Evolutionary conservation across 805 yeast genomes (phyloP).

Genomic region (Ogataea nitratoaversa): DNA sequence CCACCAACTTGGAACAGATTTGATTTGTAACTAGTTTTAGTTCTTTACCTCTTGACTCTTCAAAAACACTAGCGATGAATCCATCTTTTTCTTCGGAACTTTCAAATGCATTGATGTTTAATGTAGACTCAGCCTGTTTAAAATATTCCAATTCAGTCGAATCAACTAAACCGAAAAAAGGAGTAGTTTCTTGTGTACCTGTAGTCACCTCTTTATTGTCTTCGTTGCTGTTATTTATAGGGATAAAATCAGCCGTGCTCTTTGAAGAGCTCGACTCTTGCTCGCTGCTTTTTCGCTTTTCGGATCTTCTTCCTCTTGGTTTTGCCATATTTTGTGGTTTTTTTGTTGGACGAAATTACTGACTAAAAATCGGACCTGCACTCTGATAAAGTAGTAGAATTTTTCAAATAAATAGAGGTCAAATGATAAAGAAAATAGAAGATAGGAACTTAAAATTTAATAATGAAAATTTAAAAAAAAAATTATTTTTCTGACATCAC

Average conservation of each 20-base stretch:
- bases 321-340: slow-evolving; percentile 28
- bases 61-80: slow-evolving; percentile 73
- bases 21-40: slow-evolving; percentile 89
- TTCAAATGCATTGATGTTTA: slow-evolving; percentile 76
- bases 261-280: neutral
- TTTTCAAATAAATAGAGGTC: too few species aligned
- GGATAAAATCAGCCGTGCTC: neutral
- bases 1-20: slow-evolving; percentile 89
- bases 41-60: slow-evolving; percentile 86
- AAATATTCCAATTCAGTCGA: slow-evolving; percentile 84
- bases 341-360: too few species aligned
- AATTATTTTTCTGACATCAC: too few species aligned
- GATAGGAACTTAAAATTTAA: too few species aligned
- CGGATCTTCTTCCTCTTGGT: slow-evolving; percentile 32
- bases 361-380: too few species aligned
- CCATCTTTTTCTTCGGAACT: slow-evolving; percentile 66
- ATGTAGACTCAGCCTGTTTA: slow-evolving; percentile 84
- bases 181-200: slow-evolving; percentile 19
- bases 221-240: neutral
- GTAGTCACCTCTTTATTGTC: slow-evolving; percentile 2
- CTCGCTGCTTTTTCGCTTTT: slow-evolving; percentile 1
- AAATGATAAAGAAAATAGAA: too few species aligned
- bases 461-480: too few species aligned
- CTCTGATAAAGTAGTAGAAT: too few species aligned
- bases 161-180: slow-evolving; percentile 86